Evolutionary conservation across 1,284 basidiomycete species (phyloP).

Genomic region (Wolfiporia cocos): DNA sequence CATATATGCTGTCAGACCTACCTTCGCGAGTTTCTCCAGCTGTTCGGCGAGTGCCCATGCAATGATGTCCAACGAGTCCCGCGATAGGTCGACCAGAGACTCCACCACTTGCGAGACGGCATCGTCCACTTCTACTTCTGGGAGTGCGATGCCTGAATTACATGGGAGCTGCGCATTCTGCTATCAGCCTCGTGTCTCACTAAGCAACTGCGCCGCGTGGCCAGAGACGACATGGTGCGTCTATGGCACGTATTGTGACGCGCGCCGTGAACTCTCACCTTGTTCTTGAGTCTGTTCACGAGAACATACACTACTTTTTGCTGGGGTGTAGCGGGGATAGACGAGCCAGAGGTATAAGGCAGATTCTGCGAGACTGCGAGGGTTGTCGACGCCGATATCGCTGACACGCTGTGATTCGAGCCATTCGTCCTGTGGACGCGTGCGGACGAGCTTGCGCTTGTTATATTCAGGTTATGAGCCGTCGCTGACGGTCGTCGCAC

Average conservation of each 20-base stretch:
- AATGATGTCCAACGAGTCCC: conserved; percentile 73
- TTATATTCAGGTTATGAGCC: conserved; percentile 27
- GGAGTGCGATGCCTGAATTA: conserved; percentile 71
- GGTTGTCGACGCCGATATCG: conserved; percentile 30
- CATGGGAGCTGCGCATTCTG: conserved; percentile 65
- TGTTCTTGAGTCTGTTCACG: conserved; percentile 68
- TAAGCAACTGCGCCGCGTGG: no score
- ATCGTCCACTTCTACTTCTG: conserved; percentile 69
- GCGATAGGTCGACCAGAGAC: conserved; percentile 72
- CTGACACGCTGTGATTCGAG: conserved; percentile 37
- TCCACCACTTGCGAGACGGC: conserved; percentile 71
- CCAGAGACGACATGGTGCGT: no score
- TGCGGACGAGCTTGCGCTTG: conserved; percentile 23
- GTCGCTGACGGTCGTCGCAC: conserved; percentile 41
- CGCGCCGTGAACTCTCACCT: conserved; percentile 31
- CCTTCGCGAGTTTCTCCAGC: conserved; percentile 74
- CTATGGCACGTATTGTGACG: neutral
- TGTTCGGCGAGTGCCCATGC: conserved; percentile 72
- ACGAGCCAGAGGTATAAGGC: conserved; percentile 19
- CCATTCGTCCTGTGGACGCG: conserved; percentile 45
- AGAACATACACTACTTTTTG: conserved; percentile 69
- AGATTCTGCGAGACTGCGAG: conserved; percentile 14
- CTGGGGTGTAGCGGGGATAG: conserved; percentile 42
- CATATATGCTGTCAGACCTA: conserved; percentile 28
- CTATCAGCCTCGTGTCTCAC: no score